phyloP scores from a whole-genome alignment of 192 early-diverging fungal genomes.

The Neocallimastix lanati region DNA sequence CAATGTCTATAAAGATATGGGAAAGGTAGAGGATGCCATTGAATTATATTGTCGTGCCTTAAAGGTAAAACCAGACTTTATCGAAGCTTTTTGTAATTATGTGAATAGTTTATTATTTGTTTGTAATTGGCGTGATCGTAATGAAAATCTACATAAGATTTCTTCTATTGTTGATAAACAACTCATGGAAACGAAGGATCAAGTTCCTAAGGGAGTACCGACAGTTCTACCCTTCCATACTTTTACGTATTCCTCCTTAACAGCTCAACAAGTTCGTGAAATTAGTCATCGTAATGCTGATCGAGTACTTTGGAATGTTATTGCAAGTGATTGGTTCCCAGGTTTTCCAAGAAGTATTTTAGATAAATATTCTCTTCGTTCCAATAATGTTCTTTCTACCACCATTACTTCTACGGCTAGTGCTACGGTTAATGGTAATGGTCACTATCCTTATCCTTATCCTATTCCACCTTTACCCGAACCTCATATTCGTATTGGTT shows the following conservation, averaged over 20 bases:
- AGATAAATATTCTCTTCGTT: not conserved
- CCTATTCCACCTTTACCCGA: slow-evolving; percentile 53
- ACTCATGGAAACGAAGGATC: slow-evolving; percentile 38
- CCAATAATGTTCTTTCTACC: not conserved
- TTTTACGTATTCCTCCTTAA: slow-evolving; percentile 70
- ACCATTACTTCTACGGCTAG: not conserved
- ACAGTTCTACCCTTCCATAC: slow-evolving; percentile 89
- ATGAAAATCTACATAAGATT: slow-evolving; percentile 51
- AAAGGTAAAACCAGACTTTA: slow-evolving; percentile 70
- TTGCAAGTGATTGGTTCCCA: slow-evolving; percentile 35
- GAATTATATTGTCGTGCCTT: slow-evolving; percentile 69
- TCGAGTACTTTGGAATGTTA: slow-evolving; percentile 54
- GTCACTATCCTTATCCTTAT: slow-evolving; percentile 33
- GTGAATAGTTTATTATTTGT: slow-evolving; percentile 74
- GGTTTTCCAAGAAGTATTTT: slow-evolving; percentile 19
- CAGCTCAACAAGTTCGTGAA: slow-evolving; percentile 61
- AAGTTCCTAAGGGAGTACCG: slow-evolving; percentile 49
- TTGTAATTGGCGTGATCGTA: slow-evolving; percentile 75
- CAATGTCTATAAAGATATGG: slow-evolving; percentile 83
- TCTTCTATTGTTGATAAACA: slow-evolving; percentile 62
- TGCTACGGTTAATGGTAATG: not conserved
- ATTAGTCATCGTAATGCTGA: slow-evolving; percentile 74
- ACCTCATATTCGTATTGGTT: slow-evolving; percentile 60
- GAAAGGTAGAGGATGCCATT: slow-evolving; percentile 72
- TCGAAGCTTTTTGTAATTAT: slow-evolving; percentile 78